These are phyloP conservation scores for Nicotiana undulata DNA, from an alignment of 257 asterid species.

Conservation along the genomic window DNA sequence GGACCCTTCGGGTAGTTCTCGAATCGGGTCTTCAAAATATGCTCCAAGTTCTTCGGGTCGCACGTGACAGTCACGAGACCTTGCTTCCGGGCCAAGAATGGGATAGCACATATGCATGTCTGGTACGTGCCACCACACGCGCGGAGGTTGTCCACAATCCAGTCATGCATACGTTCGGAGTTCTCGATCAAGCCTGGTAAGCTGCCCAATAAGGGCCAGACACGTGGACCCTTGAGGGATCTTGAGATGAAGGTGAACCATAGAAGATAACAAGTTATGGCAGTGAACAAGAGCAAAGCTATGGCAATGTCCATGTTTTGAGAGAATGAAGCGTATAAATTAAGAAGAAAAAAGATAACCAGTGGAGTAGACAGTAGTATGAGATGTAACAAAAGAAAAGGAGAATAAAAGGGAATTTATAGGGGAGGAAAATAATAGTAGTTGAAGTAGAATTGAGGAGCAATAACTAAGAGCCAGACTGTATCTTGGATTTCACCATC, in stretches of 20 bases:
- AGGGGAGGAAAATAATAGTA: slow-evolving; percentile 28
- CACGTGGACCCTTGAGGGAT: slow-evolving; percentile 81
- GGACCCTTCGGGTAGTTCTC: slow-evolving; percentile 96
- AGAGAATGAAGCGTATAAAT: neutral
- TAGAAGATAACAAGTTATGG: slow-evolving; percentile 54
- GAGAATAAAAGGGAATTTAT: slow-evolving; percentile 33
- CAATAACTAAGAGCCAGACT: slow-evolving; percentile 58
- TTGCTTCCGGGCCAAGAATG: slow-evolving; percentile 78
- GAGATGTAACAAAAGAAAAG: slow-evolving; percentile 20
- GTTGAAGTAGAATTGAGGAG: slow-evolving; percentile 15
- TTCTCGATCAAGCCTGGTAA: slow-evolving; percentile 80
- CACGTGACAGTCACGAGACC: slow-evolving; percentile 89
- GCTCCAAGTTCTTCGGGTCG: slow-evolving; percentile 89
- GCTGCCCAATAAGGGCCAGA: slow-evolving; percentile 89
- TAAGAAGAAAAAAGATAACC: neutral
- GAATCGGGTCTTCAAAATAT: slow-evolving; percentile 73
- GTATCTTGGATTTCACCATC: slow-evolving; percentile 53
- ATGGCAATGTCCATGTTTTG: slow-evolving; percentile 44
- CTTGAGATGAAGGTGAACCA: slow-evolving; percentile 90
- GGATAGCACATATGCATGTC: slow-evolving; percentile 80
- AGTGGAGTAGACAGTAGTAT: neutral
- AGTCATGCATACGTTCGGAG: slow-evolving; percentile 77
- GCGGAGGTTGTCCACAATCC: slow-evolving; percentile 90
- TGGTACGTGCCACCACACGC: slow-evolving; percentile 94
- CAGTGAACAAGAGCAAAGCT: slow-evolving; percentile 58